Conservation (phyloP, 2,329 filamentous ascomycete species). For the Cladobotryum protrusum region DNA sequence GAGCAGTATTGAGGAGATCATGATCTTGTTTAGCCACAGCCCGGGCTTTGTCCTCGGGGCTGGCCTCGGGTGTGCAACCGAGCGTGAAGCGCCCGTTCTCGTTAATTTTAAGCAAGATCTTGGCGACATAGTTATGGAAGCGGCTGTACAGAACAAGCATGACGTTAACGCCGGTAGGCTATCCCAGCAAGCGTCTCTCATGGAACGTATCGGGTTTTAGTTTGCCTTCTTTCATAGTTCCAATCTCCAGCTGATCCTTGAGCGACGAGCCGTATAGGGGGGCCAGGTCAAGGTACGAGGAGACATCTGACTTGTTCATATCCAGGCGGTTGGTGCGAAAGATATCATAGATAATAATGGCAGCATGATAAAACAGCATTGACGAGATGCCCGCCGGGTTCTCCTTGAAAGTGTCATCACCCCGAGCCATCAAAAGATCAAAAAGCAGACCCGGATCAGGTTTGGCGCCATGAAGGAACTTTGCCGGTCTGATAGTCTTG, state of each 20-base stretch:
- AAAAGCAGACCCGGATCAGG: conserved; percentile 63
- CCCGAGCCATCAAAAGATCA: conserved; percentile 60
- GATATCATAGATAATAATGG: conserved; percentile 45
- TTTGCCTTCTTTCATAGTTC: conserved; percentile 59
- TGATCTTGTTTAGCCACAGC: conserved; percentile 40
- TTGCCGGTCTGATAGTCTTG: conserved; percentile 53
- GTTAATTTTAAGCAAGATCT: conserved; percentile 59
- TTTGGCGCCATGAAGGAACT: conserved; percentile 50
- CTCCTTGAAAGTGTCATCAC: conserved; percentile 42
- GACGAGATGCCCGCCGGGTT: conserved; percentile 69
- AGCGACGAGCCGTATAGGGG: conserved; percentile 66
- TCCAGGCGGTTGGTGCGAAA: conserved; percentile 48
- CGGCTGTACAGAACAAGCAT: conserved; percentile 62
- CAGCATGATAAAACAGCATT: conserved; percentile 68
- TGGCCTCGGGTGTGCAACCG: conserved; percentile 22
- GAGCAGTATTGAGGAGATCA: conserved; percentile 51
- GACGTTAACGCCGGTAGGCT: conserved; percentile 61
- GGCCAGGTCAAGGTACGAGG: conserved; percentile 67
- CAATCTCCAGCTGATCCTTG: conserved; percentile 55
- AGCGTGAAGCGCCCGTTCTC: conserved; percentile 56
- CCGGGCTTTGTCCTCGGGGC: conserved; percentile 23
- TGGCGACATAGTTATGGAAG: conserved; percentile 64
- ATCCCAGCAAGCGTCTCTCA: conserved; percentile 56
- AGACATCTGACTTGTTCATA: conserved; percentile 58
- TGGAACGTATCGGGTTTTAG: conserved; percentile 66